A percentile compares a stretch with the other conserved stretches of the same genome.
Conservation (phyloP, 2,329 filamentous ascomycete species). For the Aspergillus udagawae region DNA sequence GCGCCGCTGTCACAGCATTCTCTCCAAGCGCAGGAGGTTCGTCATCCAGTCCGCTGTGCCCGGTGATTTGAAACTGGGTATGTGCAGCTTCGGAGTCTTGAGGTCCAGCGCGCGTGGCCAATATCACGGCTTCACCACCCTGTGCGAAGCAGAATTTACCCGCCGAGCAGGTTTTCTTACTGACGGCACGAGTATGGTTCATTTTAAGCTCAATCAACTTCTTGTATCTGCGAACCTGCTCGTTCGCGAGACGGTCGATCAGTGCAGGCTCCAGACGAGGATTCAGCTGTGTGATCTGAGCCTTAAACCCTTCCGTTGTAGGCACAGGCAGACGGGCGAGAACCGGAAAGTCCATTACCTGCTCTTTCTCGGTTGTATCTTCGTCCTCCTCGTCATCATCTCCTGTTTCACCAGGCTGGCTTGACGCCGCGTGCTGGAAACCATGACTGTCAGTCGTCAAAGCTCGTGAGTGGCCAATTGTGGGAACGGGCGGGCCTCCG, state of each 20-base stretch:
- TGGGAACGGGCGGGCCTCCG: conserved; percentile 57
- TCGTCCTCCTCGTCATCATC: conserved; percentile 55
- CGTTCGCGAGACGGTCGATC: conserved; percentile 75
- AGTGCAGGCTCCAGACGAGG: conserved; percentile 66
- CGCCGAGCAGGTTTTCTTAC: conserved; percentile 56
- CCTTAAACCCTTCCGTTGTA: conserved; percentile 70
- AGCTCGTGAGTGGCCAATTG: conserved; percentile 43
- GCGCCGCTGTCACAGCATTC: conserved; percentile 64
- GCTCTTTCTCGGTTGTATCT: conserved; percentile 51
- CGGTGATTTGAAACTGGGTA: conserved; percentile 52
- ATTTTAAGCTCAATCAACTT: conserved; percentile 65
- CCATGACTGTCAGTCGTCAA: conserved; percentile 21
- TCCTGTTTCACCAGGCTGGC: conserved; percentile 17
- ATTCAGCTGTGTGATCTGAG: conserved; percentile 69
- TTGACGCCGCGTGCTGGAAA: conserved; percentile 8
- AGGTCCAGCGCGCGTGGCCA: conserved; percentile 52
- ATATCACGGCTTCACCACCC: conserved; percentile 61
- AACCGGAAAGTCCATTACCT: conserved; percentile 59
- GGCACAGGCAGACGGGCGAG: conserved; percentile 66
- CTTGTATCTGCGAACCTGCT: conserved; percentile 77
- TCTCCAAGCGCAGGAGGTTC: conserved; percentile 65
- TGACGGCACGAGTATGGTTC: conserved; percentile 63
- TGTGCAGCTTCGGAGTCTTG: conserved; percentile 57
- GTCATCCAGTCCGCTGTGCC: conserved; percentile 57
- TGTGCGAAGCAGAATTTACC: conserved; percentile 60